A percentile compares a stretch with the other conserved stretches of the same genome.
phyloP scores from a whole-genome alignment of 2,329 filamentous ascomycete genomes.

The Fragosphaeria purpurea region DNA sequence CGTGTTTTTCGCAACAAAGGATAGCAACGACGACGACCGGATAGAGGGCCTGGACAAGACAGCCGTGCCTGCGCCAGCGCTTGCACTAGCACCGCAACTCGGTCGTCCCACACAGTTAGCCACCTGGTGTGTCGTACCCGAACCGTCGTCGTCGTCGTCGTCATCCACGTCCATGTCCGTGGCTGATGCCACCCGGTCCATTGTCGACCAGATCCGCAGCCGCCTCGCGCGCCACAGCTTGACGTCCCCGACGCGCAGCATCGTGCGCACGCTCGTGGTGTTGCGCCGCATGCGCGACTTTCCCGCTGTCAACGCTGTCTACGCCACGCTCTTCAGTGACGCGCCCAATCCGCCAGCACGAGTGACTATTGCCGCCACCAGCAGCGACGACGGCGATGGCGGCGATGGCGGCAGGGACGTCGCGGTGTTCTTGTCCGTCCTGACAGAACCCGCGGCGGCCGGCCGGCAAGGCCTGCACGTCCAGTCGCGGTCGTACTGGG shows the following conservation, averaged over 20 bases:
- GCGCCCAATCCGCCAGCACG: slow-evolving; percentile 75
- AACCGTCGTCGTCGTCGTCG: slow-evolving; percentile 10
- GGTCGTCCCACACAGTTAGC: neutral
- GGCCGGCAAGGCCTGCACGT: slow-evolving; percentile 65
- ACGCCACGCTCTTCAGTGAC: slow-evolving; percentile 58
- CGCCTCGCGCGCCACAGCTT: slow-evolving; percentile 28
- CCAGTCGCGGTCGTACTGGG: slow-evolving; percentile 92
- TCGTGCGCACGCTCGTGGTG: slow-evolving; percentile 54
- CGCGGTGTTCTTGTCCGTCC: slow-evolving; percentile 35
- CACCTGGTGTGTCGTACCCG: slow-evolving; percentile 21
- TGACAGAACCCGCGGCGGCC: slow-evolving; percentile 12
- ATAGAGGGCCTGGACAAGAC: too few species aligned
- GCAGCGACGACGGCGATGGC: slow-evolving; percentile 54
- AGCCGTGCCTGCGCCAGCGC: neutral
- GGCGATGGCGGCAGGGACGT: slow-evolving; percentile 52
- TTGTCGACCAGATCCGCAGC: slow-evolving; percentile 35
- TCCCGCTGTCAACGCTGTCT: slow-evolving; percentile 60
- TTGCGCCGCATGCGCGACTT: slow-evolving; percentile 77
- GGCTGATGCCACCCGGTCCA: slow-evolving; percentile 35
- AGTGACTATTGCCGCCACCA: slow-evolving; percentile 71
- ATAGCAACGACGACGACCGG: neutral
- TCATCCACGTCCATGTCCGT: slow-evolving; percentile 20
- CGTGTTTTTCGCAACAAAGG: slow-evolving; percentile 26
- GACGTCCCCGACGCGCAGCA: slow-evolving; percentile 23
- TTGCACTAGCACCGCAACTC: neutral